phyloP scores from a whole-genome alignment of 805 yeast genomes.

The Jamesozyma spencerorum region DNA sequence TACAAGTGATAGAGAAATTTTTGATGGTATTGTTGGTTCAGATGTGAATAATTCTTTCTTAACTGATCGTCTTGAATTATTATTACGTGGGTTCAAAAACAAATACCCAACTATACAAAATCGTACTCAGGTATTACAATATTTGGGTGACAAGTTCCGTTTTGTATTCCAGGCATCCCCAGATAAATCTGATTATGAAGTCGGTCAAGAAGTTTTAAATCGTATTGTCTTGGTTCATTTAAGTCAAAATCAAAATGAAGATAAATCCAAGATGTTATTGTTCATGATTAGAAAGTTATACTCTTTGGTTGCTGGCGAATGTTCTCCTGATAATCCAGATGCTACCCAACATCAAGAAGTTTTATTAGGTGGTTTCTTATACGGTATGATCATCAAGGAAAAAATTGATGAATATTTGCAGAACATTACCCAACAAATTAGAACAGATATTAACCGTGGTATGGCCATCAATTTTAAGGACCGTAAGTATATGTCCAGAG shows the following conservation, averaged over 20 bases:
- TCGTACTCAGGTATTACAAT: constrained; percentile 83
- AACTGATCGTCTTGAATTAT: constrained; percentile 93
- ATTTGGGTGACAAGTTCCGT: constrained; percentile 91
- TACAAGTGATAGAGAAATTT: constrained; percentile 88
- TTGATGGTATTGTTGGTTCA: constrained; percentile 90
- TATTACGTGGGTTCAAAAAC: constrained; percentile 78
- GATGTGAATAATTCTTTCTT: constrained; percentile 83
- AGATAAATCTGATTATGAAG: constrained; percentile 81
- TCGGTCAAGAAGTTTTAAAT: constrained; percentile 73
- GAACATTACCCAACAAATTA: constrained; percentile 61
- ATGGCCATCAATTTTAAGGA: constrained; percentile 75
- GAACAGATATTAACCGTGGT: constrained; percentile 72
- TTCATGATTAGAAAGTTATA: constrained; percentile 95
- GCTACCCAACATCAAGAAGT: constrained; percentile 98
- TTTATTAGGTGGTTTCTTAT: constrained; percentile 87
- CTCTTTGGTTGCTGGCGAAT: constrained; percentile 92
- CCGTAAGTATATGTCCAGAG: constrained; percentile 71
- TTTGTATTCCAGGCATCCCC: constrained; percentile 84
- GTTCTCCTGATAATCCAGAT: constrained; percentile 96
- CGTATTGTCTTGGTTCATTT: constrained; percentile 88
- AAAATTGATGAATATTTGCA: constrained; percentile 88
- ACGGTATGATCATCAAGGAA: constrained; percentile 94
- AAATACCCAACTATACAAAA: constrained; percentile 59
- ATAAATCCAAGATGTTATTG: constrained; percentile 77
- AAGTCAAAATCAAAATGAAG: constrained; percentile 44